Percentiles rank a stretch among this genome's conserved stretches.
Conservation (phyloP, 352 stramenopile species). For the Ophiocytium majus region DNA sequence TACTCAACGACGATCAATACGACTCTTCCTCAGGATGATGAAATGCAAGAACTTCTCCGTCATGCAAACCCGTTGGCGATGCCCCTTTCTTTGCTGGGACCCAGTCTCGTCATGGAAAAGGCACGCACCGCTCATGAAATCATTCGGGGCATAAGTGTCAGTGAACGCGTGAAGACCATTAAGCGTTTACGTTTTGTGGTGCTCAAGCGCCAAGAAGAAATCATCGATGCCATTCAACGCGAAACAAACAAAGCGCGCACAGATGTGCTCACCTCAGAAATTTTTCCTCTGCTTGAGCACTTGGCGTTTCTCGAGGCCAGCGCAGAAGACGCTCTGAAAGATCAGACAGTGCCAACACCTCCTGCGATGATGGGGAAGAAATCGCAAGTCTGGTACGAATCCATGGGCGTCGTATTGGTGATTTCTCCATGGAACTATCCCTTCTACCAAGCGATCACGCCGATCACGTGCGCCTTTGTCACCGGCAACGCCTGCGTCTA, state of each 20-base stretch:
- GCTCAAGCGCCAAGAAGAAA: no score
- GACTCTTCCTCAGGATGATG: not conserved
- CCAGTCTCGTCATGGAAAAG: not conserved
- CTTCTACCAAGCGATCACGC: conserved; percentile 83
- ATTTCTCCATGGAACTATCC: conserved; percentile 86
- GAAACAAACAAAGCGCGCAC: not conserved
- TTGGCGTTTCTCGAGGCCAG: not conserved
- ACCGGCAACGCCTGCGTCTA: conserved; percentile 77
- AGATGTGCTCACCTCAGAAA: not conserved
- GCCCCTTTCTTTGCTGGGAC: not conserved
- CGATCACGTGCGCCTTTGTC: conserved; percentile 77
- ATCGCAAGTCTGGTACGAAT: conserved; percentile 75
- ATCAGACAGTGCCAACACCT: not conserved
- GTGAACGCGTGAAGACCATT: no score
- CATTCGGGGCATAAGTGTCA: not conserved
- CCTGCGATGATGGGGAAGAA: not conserved
- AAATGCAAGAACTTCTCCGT: not conserved
- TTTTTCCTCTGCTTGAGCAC: not conserved
- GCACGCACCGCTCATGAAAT: not conserved
- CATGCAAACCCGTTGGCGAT: not conserved
- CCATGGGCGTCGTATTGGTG: conserved; percentile 74
- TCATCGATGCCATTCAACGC: not conserved
- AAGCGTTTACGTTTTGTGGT: no score
- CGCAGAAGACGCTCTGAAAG: not conserved
- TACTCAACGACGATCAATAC: not conserved